These are phyloP conservation scores for Drechslerella coelobrocha DNA, from an alignment of 2,329 filamentous ascomycete species.

Conservation along the genomic window DNA sequence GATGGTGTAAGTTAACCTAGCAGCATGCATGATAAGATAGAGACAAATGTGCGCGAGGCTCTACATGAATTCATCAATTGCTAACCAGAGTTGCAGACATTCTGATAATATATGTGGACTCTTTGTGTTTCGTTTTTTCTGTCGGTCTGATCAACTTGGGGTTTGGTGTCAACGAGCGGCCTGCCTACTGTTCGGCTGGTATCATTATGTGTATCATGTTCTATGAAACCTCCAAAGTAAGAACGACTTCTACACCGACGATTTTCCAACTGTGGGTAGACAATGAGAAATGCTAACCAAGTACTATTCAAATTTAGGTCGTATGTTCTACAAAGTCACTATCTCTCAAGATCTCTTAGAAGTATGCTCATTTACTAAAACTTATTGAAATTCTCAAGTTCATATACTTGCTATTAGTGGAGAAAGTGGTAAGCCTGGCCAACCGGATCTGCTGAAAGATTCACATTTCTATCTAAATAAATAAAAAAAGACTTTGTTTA, in stretches of 20 bases:
- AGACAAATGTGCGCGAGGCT: background rate
- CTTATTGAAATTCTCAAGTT: slow-evolving; percentile 58
- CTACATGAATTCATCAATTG: background rate
- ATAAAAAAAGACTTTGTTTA: background rate
- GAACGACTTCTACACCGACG: slow-evolving; percentile 33
- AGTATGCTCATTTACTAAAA: too few species aligned
- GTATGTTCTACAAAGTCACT: slow-evolving; percentile 55
- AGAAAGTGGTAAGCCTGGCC: slow-evolving; percentile 63
- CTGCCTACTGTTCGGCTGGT: slow-evolving; percentile 64
- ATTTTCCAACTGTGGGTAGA: too few species aligned
- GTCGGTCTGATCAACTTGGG: slow-evolving; percentile 66
- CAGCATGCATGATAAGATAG: too few species aligned
- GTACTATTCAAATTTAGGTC: too few species aligned
- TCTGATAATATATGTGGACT: slow-evolving; percentile 67
- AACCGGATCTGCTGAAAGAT: slow-evolving; percentile 52
- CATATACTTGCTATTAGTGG: slow-evolving; percentile 70
- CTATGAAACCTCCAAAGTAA: slow-evolving; percentile 69
- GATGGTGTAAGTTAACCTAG: slow-evolving; percentile 26
- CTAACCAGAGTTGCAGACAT: too few species aligned
- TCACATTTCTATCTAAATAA: background rate
- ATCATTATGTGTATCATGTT: slow-evolving; percentile 67
- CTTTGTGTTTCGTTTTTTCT: slow-evolving; percentile 66
- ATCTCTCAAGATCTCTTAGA: slow-evolving; percentile 52
- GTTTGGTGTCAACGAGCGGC: slow-evolving; percentile 64
- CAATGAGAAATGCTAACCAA: too few species aligned